Base-by-base conservation (phyloP, 768 basidiomycete genomes). In the Gymnopilus dilepis region DNA sequence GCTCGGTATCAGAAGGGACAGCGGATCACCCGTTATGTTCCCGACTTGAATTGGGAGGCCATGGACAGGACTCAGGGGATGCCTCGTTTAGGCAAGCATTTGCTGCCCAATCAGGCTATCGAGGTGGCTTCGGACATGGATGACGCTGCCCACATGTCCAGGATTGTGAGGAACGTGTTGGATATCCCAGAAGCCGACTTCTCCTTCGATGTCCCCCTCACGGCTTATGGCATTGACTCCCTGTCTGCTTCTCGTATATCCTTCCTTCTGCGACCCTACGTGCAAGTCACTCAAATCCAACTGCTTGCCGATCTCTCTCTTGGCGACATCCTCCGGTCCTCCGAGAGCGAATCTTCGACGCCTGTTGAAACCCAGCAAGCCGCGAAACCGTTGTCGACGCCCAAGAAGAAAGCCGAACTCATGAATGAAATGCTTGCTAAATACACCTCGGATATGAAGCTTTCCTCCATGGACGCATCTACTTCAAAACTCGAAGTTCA, bases 161-260 rank as follows among this genome's bases (percentile, higher is more conserved):
- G 58, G 24, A 60, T 65, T 38, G 53, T 68, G 17, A 61, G 58
- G 42, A 59, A 61, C 33, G 62, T 69, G 24, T 64, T 78, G n/a
- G 75, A 75, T 47, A 62, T 81, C 22, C 58, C 73, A 1, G 60
- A 59, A 19, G 69, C 73, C 19, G 78, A 80, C 33, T 74, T 81
- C 47, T 70, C 71, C 6, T 52, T 64, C 0, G 73, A 79, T 12
- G 72, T 78, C 6, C 79, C 80, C 1, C 69, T 82, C 48, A 78
- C 77, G 0, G 69, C 75, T 2, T 81, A 80, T 41, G 80, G 80
- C 8, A 67, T 80, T 17, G 80, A 81, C 62, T 81, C 80, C 1
- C 71, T 81, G 6, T 70, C 75, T 9, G 79, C 80, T 13, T 74
- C 74, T 5, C 70, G 72, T n/a, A 63, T 80, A 11, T 75, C 79